Evolutionary conservation across 2,329 filamentous ascomycete genomes (phyloP).

Genomic region (Fusarium sp.): DNA sequence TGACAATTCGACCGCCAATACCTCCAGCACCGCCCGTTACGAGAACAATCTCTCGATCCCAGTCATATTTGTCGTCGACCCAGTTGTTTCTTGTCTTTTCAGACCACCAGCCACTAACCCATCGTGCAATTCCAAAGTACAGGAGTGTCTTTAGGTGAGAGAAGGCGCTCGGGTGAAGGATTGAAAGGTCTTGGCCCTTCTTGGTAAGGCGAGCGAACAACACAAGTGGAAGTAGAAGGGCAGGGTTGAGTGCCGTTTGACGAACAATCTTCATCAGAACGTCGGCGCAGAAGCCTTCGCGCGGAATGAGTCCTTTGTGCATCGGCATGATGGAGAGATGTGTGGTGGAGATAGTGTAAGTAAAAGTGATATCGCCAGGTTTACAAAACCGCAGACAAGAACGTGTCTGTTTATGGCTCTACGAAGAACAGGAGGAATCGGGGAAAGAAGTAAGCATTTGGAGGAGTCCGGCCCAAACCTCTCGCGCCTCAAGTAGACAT

Average conservation of each 20-base stretch:
- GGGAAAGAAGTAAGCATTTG: background rate
- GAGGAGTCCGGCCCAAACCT: background rate
- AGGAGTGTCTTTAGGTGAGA: slow-evolving; percentile 59
- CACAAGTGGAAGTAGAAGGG: slow-evolving; percentile 72
- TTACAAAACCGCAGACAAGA: background rate
- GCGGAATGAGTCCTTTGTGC: slow-evolving; percentile 65
- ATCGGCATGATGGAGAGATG: slow-evolving; percentile 51
- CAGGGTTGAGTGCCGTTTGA: slow-evolving; percentile 73
- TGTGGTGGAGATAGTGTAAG: background rate
- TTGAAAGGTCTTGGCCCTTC: slow-evolving; percentile 66
- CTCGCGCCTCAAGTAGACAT: background rate
- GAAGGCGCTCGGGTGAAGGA: slow-evolving; percentile 64
- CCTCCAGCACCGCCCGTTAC: slow-evolving; percentile 81
- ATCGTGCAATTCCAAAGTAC: slow-evolving; percentile 48
- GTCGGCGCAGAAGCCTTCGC: slow-evolving; percentile 71
- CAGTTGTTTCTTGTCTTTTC: slow-evolving; percentile 54
- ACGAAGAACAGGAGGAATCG: background rate
- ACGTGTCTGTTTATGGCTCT: background rate
- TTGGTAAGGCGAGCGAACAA: slow-evolving; percentile 74
- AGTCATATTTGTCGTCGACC: slow-evolving; percentile 65
- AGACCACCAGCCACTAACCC: slow-evolving; percentile 50
- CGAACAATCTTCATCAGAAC: slow-evolving; percentile 69
- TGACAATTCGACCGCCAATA: slow-evolving; percentile 76
- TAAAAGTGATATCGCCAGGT: slow-evolving; percentile 8
- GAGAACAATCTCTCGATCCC: slow-evolving; percentile 77